Evolutionary conservation across 73 alveolate species (phyloP).

Genomic region (Paramecium pentaurelia): DNA sequence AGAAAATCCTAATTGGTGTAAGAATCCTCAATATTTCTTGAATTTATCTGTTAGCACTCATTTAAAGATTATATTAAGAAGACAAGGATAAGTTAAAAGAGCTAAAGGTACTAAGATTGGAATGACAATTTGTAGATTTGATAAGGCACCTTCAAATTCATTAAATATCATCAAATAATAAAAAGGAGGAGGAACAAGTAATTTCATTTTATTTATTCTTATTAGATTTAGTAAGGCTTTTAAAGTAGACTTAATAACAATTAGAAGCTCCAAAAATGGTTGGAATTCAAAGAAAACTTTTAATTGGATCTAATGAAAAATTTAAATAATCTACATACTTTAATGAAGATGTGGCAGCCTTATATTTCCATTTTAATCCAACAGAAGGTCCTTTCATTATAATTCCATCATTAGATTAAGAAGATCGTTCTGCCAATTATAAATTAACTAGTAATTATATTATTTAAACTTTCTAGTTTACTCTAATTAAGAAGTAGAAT

Average conservation of each 20-base stretch:
- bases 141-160: constrained; percentile 29
- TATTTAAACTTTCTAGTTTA: constrained; percentile 34
- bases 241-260: constrained; percentile 48
- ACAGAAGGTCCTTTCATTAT: constrained; percentile 88
- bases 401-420: constrained; percentile 79
- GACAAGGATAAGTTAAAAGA: constrained; percentile 68
- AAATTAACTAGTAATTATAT: constrained; percentile 64
- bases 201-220: not conserved
- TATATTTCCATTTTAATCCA: constrained; percentile 79
- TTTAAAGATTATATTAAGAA: constrained; percentile 77
- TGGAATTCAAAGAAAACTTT: constrained; percentile 80
- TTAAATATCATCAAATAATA: constrained; percentile 37
- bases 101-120: constrained; percentile 66
- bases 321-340: constrained; percentile 73
- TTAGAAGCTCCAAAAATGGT: constrained; percentile 78
- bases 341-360: constrained; percentile 85
- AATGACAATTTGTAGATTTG: constrained; percentile 67
- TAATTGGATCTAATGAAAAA: constrained; percentile 79
- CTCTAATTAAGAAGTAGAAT: constrained; percentile 78
- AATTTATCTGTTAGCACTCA: constrained; percentile 80
- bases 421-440: constrained; percentile 72
- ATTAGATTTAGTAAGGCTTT: constrained; percentile 51
- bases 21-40: constrained; percentile 85
- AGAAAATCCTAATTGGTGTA: constrained; percentile 85
- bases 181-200: constrained; percentile 62